A percentile compares a stretch with the other conserved stretches of the same genome.
Evolutionary conservation across 1,284 basidiomycete species (phyloP).

Genomic region (Serendipita sp.): DNA sequence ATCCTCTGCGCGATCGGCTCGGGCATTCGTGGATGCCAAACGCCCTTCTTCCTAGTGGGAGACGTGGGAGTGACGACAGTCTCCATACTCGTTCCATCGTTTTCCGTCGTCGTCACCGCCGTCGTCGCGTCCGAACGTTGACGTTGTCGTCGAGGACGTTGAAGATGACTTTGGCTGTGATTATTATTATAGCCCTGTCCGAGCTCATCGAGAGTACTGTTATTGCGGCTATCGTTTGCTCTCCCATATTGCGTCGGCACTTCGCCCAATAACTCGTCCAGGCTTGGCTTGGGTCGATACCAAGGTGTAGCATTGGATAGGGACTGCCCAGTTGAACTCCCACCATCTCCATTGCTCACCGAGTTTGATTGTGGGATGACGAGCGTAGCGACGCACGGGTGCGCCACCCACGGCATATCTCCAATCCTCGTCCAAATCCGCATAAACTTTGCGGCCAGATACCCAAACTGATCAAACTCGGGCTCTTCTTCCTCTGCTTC

Average conservation of each 20-base stretch:
- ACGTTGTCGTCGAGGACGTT: neutral
- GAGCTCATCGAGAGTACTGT: neutral
- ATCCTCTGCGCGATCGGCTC: neutral
- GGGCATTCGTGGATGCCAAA: neutral
- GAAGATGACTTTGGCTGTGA: neutral
- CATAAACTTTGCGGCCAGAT: neutral
- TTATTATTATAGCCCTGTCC: neutral
- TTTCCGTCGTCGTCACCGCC: neutral
- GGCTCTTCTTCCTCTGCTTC: neutral
- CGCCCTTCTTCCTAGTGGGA: neutral
- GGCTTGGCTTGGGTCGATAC: neutral
- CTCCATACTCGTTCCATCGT: neutral
- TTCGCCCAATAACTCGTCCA: neutral
- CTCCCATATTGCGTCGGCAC: neutral
- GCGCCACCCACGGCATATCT: neutral
- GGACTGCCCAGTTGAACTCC: neutral
- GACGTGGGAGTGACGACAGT: neutral
- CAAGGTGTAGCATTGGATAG: neutral
- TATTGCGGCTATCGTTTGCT: neutral
- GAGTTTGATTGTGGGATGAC: neutral
- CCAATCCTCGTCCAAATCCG: neutral
- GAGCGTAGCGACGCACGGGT: conserved; percentile 2
- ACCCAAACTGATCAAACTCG: neutral
- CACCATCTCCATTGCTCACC: neutral
- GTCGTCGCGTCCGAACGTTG: neutral